Base-by-base conservation (phyloP, 768 basidiomycete species). In the Punctularia strigosozonata region DNA sequence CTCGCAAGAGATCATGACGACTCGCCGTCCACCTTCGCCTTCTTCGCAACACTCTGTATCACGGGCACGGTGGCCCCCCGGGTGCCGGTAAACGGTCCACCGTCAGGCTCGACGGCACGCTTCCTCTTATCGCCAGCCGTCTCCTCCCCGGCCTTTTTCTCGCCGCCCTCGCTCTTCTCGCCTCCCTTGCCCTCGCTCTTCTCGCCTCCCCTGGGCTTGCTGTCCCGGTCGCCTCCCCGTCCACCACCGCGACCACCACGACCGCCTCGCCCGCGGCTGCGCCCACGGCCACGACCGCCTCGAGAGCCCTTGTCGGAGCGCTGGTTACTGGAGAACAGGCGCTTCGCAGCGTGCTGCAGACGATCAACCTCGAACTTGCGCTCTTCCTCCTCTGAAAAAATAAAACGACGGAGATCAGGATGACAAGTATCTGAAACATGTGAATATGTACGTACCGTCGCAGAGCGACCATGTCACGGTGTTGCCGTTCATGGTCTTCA, bases 41-140 rank as follows among this genome's bases (percentile, higher is more conserved):
- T 72, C 43, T 71, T 71, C 26, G 51, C 43, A 13, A 44, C 33
- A 1, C 49, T 43, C 25, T 55, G 51, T 30, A 71, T 57, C 10
- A 52, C 37, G 8, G 84, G 84, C 3, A 76, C 77, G 23, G 60
- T 65, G 6, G 61, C 66, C 1, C 83, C 83, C 18, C 83, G 69
- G 8, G 75, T 55, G 7, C 83, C 83, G 20, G 68, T 65, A 47
- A 79, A 73, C 3, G 77, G 73, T 0, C 79, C 84, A 46, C 83
- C 84, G 49, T 86, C 84, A 2, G 82, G 83, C 51, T 86, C 84
- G 0, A 82, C 65, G 1, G 69, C 76, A 26, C 81, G 72, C 55
- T 86, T 88, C 43, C 84, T 65, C 63, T 88, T 88, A 46, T 80
- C 80, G 21, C 81, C 82, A 2, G 62, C 55, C 42, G 63, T 62